phyloP scores from a whole-genome alignment of 345 rosid genomes.

The Anacardium occidentale region DNA sequence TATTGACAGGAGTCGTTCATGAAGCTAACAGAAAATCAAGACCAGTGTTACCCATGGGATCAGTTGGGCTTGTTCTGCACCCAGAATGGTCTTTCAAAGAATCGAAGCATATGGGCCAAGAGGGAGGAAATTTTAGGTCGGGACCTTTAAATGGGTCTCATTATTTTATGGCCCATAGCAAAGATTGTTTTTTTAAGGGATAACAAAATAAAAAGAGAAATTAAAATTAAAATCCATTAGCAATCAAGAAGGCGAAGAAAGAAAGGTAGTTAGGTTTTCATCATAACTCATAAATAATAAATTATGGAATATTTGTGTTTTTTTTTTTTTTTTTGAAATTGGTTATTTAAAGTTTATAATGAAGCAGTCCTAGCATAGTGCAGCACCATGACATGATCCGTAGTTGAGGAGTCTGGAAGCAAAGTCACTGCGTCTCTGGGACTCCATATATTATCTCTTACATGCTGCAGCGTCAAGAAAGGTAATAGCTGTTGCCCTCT shows the following conservation, averaged over 20 bases:
- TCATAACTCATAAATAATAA: constrained; percentile 34
- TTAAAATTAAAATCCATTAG: constrained; percentile 25
- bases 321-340: neutral
- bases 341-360: neutral
- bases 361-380: constrained; percentile 70
- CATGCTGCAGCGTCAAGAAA: constrained; percentile 82
- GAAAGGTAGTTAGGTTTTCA: constrained; percentile 1
- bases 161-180: too few relatives aligned
- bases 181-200: too few relatives aligned
- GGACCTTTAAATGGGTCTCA: neutral
- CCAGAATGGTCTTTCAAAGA: too few relatives aligned
- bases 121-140: too few relatives aligned
- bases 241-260: neutral
- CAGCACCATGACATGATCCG: constrained; percentile 84
- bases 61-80: too few relatives aligned
- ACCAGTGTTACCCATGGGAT: too few relatives aligned
- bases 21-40: too few relatives aligned
- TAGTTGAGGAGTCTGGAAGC: constrained; percentile 56
- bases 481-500: constrained; percentile 83
- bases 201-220: neutral
- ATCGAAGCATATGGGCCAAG: too few relatives aligned
- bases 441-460: constrained; percentile 87
- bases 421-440: constrained; percentile 52
- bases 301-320: neutral
- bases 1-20: too few relatives aligned